These are phyloP conservation scores for Hirschfeldia incana DNA, from an alignment of 345 rosid genomes.

Conservation along the genomic window DNA sequence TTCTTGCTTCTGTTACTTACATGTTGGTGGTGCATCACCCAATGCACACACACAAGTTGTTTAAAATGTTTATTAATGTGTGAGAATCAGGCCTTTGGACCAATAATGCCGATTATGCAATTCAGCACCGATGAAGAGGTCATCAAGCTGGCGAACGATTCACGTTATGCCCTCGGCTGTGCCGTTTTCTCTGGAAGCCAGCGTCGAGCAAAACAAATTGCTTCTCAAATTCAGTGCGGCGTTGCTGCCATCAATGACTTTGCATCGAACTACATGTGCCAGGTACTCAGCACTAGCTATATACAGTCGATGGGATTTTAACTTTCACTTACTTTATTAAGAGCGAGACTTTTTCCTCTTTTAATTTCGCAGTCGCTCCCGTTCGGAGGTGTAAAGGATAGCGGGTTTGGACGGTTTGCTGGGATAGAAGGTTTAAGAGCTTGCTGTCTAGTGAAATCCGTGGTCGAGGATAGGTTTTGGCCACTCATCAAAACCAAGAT, in stretches of 20 bases:
- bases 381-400: conserved; percentile 93
- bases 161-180: conserved; percentile 92
- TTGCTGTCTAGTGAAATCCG: conserved; percentile 91
- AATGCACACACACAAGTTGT: neutral
- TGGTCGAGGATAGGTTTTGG: conserved; percentile 98
- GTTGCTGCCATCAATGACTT: conserved; percentile 94
- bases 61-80: neutral
- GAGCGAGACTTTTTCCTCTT: neutral
- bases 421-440: conserved; percentile 95
- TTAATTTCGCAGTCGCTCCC: conserved; percentile 75
- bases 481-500: conserved; percentile 85
- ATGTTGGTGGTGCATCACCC: conserved; percentile 13
- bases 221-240: conserved; percentile 86
- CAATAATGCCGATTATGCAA: conserved; percentile 97
- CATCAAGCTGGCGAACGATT: conserved; percentile 81
- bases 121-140: conserved; percentile 90
- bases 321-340: neutral
- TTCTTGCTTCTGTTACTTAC: neutral
- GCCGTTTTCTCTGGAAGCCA: conserved; percentile 89
- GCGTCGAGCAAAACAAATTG: conserved; percentile 71
- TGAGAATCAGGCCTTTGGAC: conserved; percentile 83
- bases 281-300: conserved; percentile 51
- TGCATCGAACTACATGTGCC: conserved; percentile 90
- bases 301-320: neutral
- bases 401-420: conserved; percentile 96